Conservation (phyloP, 2,329 filamentous ascomycete species). For the Talaromyces rugulosus region DNA sequence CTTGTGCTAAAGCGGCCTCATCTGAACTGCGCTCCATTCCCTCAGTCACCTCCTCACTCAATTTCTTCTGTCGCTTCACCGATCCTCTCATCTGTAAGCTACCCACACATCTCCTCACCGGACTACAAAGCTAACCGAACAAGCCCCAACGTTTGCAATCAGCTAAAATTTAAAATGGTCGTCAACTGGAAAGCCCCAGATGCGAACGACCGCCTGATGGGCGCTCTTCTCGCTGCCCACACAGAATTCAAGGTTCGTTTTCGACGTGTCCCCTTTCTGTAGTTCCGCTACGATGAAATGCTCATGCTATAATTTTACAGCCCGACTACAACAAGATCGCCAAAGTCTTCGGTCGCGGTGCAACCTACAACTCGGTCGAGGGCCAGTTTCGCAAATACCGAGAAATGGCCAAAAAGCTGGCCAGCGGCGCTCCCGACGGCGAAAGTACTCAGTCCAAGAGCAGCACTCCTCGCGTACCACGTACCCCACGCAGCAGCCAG, state of each 20-base stretch:
- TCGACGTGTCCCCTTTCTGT: neutral
- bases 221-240: constrained; percentile 24
- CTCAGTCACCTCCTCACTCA: neutral
- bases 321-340: constrained; percentile 44
- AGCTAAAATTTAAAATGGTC: constrained; percentile 20
- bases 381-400: constrained; percentile 44
- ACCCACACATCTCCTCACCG: too few species aligned
- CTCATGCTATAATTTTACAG: constrained; percentile 24
- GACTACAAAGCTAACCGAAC: neutral
- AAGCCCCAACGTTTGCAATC: neutral
- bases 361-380: constrained; percentile 48
- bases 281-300: neutral
- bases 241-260: constrained; percentile 22
- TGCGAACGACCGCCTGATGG: constrained; percentile 23
- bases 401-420: constrained; percentile 33
- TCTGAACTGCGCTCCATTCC: neutral
- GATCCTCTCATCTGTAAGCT: neutral
- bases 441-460: constrained; percentile 15
- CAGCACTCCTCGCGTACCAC: constrained; percentile 15
- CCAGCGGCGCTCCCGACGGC: constrained; percentile 18
- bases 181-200: constrained; percentile 24
- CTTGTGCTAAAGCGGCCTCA: neutral
- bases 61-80: too few species aligned
- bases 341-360: constrained; percentile 40
- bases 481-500: constrained; percentile 11